These are phyloP conservation scores for Schizopora paradoxa DNA, from an alignment of 1,284 basidiomycete genomes.

Conservation along the genomic window DNA sequence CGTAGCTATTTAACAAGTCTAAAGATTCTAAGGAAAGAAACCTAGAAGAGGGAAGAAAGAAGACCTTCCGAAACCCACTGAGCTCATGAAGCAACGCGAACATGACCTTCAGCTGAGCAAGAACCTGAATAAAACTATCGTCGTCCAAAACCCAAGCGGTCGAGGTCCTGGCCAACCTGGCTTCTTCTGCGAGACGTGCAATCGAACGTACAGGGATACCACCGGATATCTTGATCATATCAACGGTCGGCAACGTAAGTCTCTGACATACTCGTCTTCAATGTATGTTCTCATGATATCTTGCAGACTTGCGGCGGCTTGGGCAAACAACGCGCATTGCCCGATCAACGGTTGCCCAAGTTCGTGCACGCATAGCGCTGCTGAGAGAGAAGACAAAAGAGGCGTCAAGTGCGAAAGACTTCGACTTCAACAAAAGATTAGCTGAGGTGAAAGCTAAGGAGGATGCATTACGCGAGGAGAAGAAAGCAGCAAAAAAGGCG, in stretches of 20 bases:
- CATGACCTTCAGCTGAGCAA: constrained; percentile 81
- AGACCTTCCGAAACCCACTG: constrained; percentile 83
- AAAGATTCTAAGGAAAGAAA: constrained; percentile 62
- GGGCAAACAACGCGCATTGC: constrained; percentile 92
- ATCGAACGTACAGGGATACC: constrained; percentile 90
- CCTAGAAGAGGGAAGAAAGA: constrained; percentile 59
- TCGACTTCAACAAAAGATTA: constrained; percentile 89
- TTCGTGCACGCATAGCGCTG: constrained; percentile 81
- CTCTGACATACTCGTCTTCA: constrained; percentile 7
- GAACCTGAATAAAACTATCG: constrained; percentile 88
- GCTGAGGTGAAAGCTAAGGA: constrained; percentile 79
- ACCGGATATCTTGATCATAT: constrained; percentile 94
- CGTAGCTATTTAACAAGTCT: constrained; percentile 6
- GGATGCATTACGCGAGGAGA: constrained; percentile 52
- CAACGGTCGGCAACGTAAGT: constrained; percentile 89
- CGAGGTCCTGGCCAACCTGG: constrained; percentile 84
- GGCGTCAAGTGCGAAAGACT: constrained; percentile 76
- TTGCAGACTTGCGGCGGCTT: constrained; percentile 78
- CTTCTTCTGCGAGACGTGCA: constrained; percentile 88
- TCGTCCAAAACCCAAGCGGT: constrained; percentile 78
- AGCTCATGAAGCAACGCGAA: constrained; percentile 83
- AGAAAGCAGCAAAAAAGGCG: constrained; percentile 68
- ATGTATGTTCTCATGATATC: constrained; percentile 1
- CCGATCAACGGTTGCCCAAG: constrained; percentile 88
- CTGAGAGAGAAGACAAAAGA: constrained; percentile 84